Evolutionary conservation across 129 eudicot genomes (phyloP).

Genomic region (Sambucus nigra): DNA sequence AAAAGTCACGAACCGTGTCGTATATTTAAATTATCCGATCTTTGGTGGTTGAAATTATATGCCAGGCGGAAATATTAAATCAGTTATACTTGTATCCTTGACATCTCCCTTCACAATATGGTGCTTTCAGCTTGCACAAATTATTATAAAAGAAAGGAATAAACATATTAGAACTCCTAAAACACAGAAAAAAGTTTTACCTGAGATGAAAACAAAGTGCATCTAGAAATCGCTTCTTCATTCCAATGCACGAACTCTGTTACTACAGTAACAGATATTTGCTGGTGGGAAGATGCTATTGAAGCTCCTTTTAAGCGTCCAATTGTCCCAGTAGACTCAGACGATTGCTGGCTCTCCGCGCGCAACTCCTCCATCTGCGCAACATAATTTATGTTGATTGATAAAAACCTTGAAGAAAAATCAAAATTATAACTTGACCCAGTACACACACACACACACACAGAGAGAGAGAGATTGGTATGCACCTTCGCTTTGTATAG

Average conservation of each 20-base stretch:
- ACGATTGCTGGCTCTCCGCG: slow-evolving; percentile 70
- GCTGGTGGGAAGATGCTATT: slow-evolving; percentile 69
- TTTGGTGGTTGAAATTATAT: too few relatives aligned
- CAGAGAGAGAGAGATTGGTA: slow-evolving; percentile 8
- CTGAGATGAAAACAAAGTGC: slow-evolving; percentile 82
- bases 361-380: slow-evolving; percentile 80
- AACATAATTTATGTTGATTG: slow-evolving; percentile 2
- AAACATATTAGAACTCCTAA: too few relatives aligned
- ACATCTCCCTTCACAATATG: too few relatives aligned
- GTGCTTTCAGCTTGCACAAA: too few relatives aligned
- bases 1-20: neutral
- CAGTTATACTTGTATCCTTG: too few relatives aligned
- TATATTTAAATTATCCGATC: too few relatives aligned
- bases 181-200: slow-evolving; percentile 19
- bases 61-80: too few relatives aligned
- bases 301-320: slow-evolving; percentile 96
- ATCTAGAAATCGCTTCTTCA: slow-evolving; percentile 94
- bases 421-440: neutral
- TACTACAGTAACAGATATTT: slow-evolving; percentile 95
- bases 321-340: slow-evolving; percentile 78
- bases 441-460: neutral
- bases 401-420: slow-evolving; percentile 17
- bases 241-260: slow-evolving; percentile 99
- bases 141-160: too few relatives aligned
- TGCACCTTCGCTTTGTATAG: slow-evolving; percentile 86